Percentiles rank a stretch among this genome's conserved stretches.
Conservation (phyloP, 164 flowering plant genomes). For the Vitis vinifera region DNA sequence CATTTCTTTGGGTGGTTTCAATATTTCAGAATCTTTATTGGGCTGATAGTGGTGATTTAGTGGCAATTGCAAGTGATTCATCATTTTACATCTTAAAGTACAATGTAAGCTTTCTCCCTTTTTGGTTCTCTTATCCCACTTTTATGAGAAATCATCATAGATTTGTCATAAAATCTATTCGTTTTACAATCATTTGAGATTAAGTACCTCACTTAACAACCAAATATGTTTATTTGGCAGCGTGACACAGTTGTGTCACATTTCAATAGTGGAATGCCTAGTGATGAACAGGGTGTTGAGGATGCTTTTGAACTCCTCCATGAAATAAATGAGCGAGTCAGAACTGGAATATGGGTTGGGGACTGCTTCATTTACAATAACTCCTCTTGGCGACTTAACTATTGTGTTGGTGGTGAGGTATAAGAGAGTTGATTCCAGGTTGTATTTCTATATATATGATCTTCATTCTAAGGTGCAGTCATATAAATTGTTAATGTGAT, state of each 20-base stretch:
- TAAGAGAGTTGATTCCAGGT: background rate
- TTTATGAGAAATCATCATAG: background rate
- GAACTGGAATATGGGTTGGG: slow-evolving; percentile 98
- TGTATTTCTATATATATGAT: background rate
- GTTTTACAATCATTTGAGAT: too few relatives aligned
- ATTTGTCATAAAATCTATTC: background rate
- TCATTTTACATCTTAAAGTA: slow-evolving; percentile 92
- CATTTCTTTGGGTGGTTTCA: background rate
- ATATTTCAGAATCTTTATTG: slow-evolving; percentile 82
- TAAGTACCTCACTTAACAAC: too few relatives aligned
- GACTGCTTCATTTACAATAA: slow-evolving; percentile 93
- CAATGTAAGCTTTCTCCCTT: slow-evolving; percentile 57
- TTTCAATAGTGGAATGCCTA: slow-evolving; percentile 80
- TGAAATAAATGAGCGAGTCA: slow-evolving; percentile 91
- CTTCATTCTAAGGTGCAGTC: background rate
- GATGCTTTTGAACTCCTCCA: slow-evolving; percentile 97
- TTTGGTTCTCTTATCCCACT: background rate
- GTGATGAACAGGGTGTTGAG: slow-evolving; percentile 94
- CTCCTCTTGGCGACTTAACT: slow-evolving; percentile 93
- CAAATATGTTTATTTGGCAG: slow-evolving; percentile 42
- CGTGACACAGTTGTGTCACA: slow-evolving; percentile 74
- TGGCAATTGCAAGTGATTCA: slow-evolving; percentile 87
- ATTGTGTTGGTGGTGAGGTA: slow-evolving; percentile 99
- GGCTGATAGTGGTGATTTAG: slow-evolving; percentile 99
- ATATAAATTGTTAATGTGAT: background rate